Evolutionary conservation across 1,139 yeast genomes (phyloP), one percentile per base, ranked within the genome.

Genomic region (Debaryomyces fabryi): DNA sequence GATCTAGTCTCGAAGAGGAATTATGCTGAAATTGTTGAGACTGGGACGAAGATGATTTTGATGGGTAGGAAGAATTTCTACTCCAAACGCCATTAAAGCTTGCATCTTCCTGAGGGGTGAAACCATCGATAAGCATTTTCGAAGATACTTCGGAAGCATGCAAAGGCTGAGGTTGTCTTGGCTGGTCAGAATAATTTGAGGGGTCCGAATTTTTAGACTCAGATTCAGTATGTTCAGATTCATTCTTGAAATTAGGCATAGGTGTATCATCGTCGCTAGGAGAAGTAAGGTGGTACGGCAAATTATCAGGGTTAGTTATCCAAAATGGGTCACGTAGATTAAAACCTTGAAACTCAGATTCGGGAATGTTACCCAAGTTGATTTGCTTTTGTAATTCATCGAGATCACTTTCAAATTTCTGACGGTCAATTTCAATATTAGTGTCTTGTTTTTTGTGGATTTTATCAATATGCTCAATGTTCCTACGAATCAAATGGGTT

Each of bases 321-420:
- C 79, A 74, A 49, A 72, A 74, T 7, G 79, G 79, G 55, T 74
- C 79, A 45, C 62, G 64, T 41, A 72, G 57, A 44, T 72, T 68
- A 52, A 71, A 67, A 6, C 70, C 68, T 23, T 58, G 58, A 34
- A 62, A 56, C 10, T 49, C 52, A 16, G 42, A 8, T 9, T 38
- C 42, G 4, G 43, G 13, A 5, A 15, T 30, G 12, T 40, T 1
- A 4, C 34, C 42, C 27, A 30, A 27, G n/a, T 13, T 30, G 20
- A 40, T 27, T 29, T 40, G 43, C 2, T 4, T 6, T 18, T 40
- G 25, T 13, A 40, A 23, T 40, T 27, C 43, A 20, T 40, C 30
- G 10, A 40, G n/a, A 10, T 40, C 43, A 8, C 20, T 30, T n/a
- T 40, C 43, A 21, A 40, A 40, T 8, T 20, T 30, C n/a, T 40